Evolutionary conservation across 116 monocot genomes (phyloP), one percentile per base, ranked within the genome.

Genomic region (Trichopus zeylanicus): DNA sequence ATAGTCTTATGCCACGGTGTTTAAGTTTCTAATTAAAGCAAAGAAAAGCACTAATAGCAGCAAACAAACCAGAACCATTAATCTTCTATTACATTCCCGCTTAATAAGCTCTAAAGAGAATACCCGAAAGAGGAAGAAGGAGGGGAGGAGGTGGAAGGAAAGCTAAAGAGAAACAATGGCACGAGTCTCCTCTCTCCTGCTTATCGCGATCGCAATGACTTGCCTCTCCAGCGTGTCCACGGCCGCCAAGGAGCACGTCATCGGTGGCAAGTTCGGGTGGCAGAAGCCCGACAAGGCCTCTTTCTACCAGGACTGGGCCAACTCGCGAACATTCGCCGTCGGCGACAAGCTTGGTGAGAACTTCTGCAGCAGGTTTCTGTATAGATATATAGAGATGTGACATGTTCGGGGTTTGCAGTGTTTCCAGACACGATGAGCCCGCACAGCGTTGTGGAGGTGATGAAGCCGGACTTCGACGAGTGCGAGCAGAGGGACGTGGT

Each of bases 221-320:
- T 35, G 38, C 34, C 16, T 39, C 11, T 2, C 42, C 24, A 39
- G 21, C 3, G 64, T 51, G 5, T 57, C 76, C 32, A 38, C 31
- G 21, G 57, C 53, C 35, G 52, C 51, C 7, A 53, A 53, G 16
- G 71, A 76, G 19, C 91, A 91, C 74, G 75, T 86, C 26, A 80
- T 91, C 20, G 91, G 86, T 19, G 77, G 67, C 2, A 63, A 69
- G 57, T 47, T 55, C 31, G 91, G 91, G 15, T 91, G 91, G 91
- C 59, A 29, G 26, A 47, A 74, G 48, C 86, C 91, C 6, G 69
- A 68, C 7, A 91, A 86, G 42, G 32, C 27, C 12, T 74, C 82
- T 51, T 91, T 75, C 67, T 91, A 77, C 37, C 16, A 70, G 29
- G 80, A 91, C 4, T 91, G 91, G 91, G 72, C 80, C 12, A 13